phyloP scores from a whole-genome alignment of 306 rosid species.

The Boehmeria nivea region DNA sequence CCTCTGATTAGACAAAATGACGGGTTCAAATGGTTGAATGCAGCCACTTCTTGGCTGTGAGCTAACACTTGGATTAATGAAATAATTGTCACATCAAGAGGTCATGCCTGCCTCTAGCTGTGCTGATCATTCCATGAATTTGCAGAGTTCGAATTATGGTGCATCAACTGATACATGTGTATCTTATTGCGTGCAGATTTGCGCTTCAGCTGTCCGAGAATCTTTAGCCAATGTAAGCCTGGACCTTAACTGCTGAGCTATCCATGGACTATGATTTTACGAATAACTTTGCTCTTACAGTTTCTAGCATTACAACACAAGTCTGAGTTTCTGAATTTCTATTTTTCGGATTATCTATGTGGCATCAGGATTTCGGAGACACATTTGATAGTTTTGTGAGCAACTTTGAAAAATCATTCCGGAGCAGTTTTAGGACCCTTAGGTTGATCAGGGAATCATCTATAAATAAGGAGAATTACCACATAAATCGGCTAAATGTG shows the following conservation, averaged over 20 bases:
- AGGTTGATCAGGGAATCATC: conserved; percentile 53
- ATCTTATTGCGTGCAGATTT: conserved; percentile 54
- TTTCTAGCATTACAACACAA: conserved; percentile 27
- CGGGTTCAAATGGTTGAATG: conserved; percentile 1
- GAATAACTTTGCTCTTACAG: conserved; percentile 22
- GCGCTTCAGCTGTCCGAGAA: conserved; percentile 74
- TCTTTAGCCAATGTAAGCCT: conserved; percentile 87
- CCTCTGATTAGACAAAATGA: neutral
- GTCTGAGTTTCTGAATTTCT: conserved; percentile 39
- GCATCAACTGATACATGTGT: conserved; percentile 16
- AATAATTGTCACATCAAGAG: neutral
- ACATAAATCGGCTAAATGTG: conserved; percentile 17
- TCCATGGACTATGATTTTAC: too few relatives aligned
- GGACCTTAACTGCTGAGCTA: conserved; percentile 35
- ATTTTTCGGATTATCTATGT: conserved; percentile 31
- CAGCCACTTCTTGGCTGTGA: neutral
- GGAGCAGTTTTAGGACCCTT: conserved; percentile 77
- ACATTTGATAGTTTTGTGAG: conserved; percentile 52
- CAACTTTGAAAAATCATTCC: conserved; percentile 79
- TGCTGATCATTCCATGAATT: conserved; percentile 7
- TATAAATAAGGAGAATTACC: conserved; percentile 18
- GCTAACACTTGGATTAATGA: conserved; percentile 2
- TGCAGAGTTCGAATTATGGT: conserved; percentile 2
- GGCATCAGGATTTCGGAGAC: conserved; percentile 75
- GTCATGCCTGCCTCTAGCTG: conserved; percentile 4